These are phyloP conservation scores for Aspergillus sp. DNA, from an alignment of 2,329 filamentous ascomycete genomes.

Conservation along the genomic window DNA sequence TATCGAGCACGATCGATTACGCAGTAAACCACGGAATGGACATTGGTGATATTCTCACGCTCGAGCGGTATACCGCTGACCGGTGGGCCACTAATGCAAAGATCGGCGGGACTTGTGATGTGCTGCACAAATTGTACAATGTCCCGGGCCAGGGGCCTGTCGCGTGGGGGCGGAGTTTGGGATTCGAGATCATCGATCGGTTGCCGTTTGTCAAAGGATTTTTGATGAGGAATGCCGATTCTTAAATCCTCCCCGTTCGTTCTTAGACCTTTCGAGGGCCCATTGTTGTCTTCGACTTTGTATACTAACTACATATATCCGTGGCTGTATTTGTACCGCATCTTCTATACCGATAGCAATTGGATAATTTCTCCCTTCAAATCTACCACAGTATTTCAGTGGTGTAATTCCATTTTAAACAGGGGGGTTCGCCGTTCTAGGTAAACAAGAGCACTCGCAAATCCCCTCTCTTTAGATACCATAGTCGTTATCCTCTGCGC, in stretches of 20 bases:
- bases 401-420: background rate
- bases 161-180: slow-evolving; percentile 77
- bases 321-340: background rate
- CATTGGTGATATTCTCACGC: slow-evolving; percentile 74
- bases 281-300: background rate
- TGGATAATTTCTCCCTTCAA: background rate
- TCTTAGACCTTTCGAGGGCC: background rate
- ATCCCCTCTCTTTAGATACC: background rate
- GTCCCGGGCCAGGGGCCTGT: slow-evolving; percentile 73
- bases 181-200: slow-evolving; percentile 75
- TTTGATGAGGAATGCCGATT: slow-evolving; percentile 73
- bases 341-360: background rate
- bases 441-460: background rate
- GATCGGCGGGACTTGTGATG: slow-evolving; percentile 80
- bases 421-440: too few relatives aligned
- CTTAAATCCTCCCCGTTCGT: slow-evolving; percentile 17
- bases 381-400: background rate
- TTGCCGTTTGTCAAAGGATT: slow-evolving; percentile 78
- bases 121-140: slow-evolving; percentile 91
- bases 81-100: slow-evolving; percentile 80
- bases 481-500: background rate
- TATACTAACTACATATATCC: background rate
- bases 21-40: slow-evolving; percentile 85
- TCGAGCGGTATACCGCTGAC: slow-evolving; percentile 81
- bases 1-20: slow-evolving; percentile 74